Evolutionary conservation across 192 early-diverging fungal genomes (phyloP), one percentile per base, ranked within the genome.

Genomic region (Martensiomyces pterosporus): DNA sequence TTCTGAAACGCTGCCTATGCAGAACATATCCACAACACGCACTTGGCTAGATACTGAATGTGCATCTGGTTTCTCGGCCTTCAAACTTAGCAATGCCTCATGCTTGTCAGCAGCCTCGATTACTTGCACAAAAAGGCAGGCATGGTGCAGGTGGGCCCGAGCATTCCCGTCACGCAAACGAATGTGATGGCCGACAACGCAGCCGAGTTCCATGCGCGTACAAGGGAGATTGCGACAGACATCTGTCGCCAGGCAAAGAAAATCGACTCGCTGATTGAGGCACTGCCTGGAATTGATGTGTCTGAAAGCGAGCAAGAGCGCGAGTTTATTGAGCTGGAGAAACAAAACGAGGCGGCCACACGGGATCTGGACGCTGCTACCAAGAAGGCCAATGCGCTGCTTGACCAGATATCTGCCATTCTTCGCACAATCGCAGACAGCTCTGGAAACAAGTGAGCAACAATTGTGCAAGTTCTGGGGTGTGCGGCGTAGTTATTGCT

Each of bases 161-260:
- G 45, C 14, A 60, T 75, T 2, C 60, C 60, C 0, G 56, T 75
- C 14, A 75, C 71, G 34, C 59, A 75, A 54, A 59, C 55, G 25
- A 75, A 67, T 38, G 43, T 35, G 4, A 42, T 46, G 9, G 64
- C 71, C 6, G 71, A 67, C 42, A 48, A 42, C 26, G 21, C 35
- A 9, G 64, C 58, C 39, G 60, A 58, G 15, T 67, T 75, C 34
- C 52, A 43, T 3, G 42, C 47, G 15, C 64, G 56, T 7, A 75
- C 56, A 3, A 59, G 27, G 22, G 71, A 75, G 22, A 75, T 75
- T 29, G 71, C 71, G 13, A 67, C 49, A 38, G 71, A 67, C 40
- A 75, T 75, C 33, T 67, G 64, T 43, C 43, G 64, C 22, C 71
- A 75, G 45, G 64, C 71, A 2, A 67, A 67, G 43, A 67, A 67